phyloP scores from a whole-genome alignment of 176 grass and related monocot species.

The Avena sativa region DNA sequence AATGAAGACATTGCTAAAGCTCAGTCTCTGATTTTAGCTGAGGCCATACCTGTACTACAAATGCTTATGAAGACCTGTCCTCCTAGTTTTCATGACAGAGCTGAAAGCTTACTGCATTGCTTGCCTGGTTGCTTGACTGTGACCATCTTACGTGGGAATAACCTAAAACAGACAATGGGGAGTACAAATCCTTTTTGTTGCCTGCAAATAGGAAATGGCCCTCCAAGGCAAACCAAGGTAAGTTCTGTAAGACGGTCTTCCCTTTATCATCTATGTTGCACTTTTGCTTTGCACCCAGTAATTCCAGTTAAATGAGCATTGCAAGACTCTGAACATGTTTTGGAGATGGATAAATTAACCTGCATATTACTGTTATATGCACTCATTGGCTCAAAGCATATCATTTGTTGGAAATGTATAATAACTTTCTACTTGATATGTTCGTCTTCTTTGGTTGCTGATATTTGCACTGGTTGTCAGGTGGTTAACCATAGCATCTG shows the following conservation, averaged over 20 bases:
- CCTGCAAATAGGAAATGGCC: slow-evolving; percentile 94
- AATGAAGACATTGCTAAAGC: slow-evolving; percentile 94
- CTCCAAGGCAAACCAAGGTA: slow-evolving; percentile 93
- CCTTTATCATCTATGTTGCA: neutral
- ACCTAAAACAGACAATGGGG: slow-evolving; percentile 96
- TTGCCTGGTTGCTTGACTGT: slow-evolving; percentile 94
- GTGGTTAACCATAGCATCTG: slow-evolving; percentile 80
- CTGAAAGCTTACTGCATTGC: slow-evolving; percentile 86
- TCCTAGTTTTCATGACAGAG: slow-evolving; percentile 93
- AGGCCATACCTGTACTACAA: slow-evolving; percentile 88
- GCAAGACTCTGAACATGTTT: slow-evolving; percentile 12
- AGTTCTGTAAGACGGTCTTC: neutral
- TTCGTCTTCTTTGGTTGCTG: slow-evolving; percentile 2
- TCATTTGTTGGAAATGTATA: neutral
- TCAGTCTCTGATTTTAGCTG: slow-evolving; percentile 90
- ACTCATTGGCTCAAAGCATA: neutral
- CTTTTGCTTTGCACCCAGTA: slow-evolving; percentile 6
- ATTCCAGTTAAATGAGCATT: slow-evolving; percentile 31
- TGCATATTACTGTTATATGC: slow-evolving; percentile 1
- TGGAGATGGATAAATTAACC: neutral
- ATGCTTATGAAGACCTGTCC: slow-evolving; percentile 94
- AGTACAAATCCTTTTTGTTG: slow-evolving; percentile 96
- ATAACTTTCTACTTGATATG: slow-evolving; percentile 10
- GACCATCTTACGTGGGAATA: slow-evolving; percentile 90
- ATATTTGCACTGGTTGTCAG: slow-evolving; percentile 48